Conservation (phyloP, 2,329 filamentous ascomycete genomes). For the Eutypa lata region DNA sequence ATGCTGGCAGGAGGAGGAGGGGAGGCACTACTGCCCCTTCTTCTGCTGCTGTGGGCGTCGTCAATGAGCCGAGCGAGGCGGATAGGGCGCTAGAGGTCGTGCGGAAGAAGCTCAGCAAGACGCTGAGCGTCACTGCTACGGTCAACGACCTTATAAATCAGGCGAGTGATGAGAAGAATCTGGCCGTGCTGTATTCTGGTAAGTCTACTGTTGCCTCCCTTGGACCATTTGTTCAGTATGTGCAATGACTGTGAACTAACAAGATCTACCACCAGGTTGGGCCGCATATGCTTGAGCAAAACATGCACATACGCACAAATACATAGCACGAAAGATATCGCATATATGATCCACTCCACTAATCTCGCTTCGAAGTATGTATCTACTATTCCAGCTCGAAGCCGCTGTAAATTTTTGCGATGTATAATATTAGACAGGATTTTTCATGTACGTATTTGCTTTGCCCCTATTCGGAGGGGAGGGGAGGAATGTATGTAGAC, state of each 20-base stretch:
- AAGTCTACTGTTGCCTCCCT: conserved; percentile 30
- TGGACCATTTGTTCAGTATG: too few relatives aligned
- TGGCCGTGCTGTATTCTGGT: conserved; percentile 87
- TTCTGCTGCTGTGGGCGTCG: conserved; percentile 22
- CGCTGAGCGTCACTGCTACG: conserved; percentile 87
- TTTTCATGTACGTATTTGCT: not conserved
- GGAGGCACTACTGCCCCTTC: not conserved
- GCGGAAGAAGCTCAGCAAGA: conserved; percentile 92
- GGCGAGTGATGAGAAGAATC: conserved; percentile 86
- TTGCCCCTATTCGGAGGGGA: too few relatives aligned
- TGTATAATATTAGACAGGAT: not conserved
- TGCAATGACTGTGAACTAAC: conserved; percentile 13
- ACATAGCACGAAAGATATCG: conserved; percentile 7
- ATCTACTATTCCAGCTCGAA: conserved; percentile 4
- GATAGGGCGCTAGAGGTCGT: conserved; percentile 90
- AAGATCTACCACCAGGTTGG: conserved; percentile 31
- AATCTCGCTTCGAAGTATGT: not conserved
- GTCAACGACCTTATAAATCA: conserved; percentile 97
- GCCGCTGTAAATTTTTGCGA: too few relatives aligned
- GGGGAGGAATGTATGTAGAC: too few relatives aligned
- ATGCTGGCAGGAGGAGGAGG: conserved; percentile 35
- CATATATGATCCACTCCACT: not conserved
- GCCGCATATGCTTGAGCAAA: conserved; percentile 36
- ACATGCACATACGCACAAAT: not conserved
- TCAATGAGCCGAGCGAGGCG: conserved; percentile 69